Evolutionary conservation across 768 basidiomycete species (phyloP).

Genomic region (Cystoderma amianthinum): DNA sequence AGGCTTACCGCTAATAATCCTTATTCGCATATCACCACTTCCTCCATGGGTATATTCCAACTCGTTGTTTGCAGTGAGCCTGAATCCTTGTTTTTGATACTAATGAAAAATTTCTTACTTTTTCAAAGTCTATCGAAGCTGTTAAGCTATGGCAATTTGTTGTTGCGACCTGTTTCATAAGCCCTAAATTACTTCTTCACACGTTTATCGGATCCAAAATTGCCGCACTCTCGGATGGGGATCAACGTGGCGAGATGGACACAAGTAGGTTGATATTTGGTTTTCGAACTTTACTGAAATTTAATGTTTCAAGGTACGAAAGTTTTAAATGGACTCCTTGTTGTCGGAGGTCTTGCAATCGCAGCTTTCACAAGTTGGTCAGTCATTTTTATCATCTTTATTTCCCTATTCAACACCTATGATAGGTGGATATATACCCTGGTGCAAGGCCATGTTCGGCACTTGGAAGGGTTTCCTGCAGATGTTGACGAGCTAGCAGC

Average conservation of each 20-base stretch:
- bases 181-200: slow-evolving; percentile 67
- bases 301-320: slow-evolving; percentile 41
- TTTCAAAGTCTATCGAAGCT: slow-evolving; percentile 56
- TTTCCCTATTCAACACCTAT: background rate
- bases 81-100: background rate
- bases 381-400: slow-evolving; percentile 17
- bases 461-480: slow-evolving; percentile 39
- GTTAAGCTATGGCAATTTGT: slow-evolving; percentile 74
- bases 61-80: slow-evolving; percentile 64
- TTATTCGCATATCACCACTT: slow-evolving; percentile 77
- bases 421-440: slow-evolving; percentile 59
- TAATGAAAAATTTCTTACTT: slow-evolving; percentile 1
- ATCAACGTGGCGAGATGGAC: slow-evolving; percentile 71
- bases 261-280: slow-evolving; percentile 37
- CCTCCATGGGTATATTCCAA: slow-evolving; percentile 90
- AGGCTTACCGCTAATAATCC: slow-evolving; percentile 75
- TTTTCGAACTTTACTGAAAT: slow-evolving; percentile 7
- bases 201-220: slow-evolving; percentile 77
- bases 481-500: slow-evolving; percentile 49
- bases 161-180: slow-evolving; percentile 61
- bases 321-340: slow-evolving; percentile 53
- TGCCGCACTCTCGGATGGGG: slow-evolving; percentile 69
- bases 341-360: slow-evolving; percentile 52
- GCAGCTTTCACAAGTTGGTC: slow-evolving; percentile 64
- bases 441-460: slow-evolving; percentile 54